Percentiles rank a stretch among this genome's conserved stretches.
These are phyloP conservation scores for Cytospora leucostoma DNA, from an alignment of 2,329 filamentous ascomycete species.

Conservation along the genomic window DNA sequence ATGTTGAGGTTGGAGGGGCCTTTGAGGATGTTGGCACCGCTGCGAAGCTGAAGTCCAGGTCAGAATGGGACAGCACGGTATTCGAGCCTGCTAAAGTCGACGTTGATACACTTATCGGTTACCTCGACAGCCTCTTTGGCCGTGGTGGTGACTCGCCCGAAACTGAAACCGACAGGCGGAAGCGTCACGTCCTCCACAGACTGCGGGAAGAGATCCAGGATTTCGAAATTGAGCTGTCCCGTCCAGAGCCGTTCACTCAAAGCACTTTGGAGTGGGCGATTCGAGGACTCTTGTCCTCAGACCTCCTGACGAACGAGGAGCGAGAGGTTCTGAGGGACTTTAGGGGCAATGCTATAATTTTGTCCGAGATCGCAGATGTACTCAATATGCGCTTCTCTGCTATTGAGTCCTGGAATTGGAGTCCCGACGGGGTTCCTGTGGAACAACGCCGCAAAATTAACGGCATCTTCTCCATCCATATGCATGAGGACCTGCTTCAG, in stretches of 20 bases:
- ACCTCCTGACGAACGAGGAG: constrained; percentile 47
- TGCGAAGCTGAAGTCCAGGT: constrained; percentile 42
- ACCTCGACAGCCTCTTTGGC: constrained; percentile 47
- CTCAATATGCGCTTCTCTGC: constrained; percentile 53
- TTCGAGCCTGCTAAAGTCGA: constrained; percentile 45
- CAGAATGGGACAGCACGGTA: constrained; percentile 49
- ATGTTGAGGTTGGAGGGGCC: constrained; percentile 17
- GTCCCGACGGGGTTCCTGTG: constrained; percentile 41
- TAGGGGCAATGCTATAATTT: constrained; percentile 42
- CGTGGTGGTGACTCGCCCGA: constrained; percentile 17
- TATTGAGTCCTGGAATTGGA: constrained; percentile 51
- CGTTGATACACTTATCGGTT: constrained; percentile 39
- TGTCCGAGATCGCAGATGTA: constrained; percentile 53
- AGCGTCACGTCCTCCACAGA: constrained; percentile 31
- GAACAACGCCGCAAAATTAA: constrained; percentile 51
- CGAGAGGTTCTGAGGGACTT: constrained; percentile 47
- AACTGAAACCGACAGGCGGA: constrained; percentile 28
- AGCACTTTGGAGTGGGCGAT: constrained; percentile 43
- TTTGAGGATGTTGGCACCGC: constrained; percentile 46
- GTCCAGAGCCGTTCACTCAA: constrained; percentile 40
- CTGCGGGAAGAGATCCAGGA: constrained; percentile 34
- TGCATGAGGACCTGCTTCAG: constrained; percentile 55
- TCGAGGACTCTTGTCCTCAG: constrained; percentile 45
- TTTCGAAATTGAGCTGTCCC: constrained; percentile 37
- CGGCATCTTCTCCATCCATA: constrained; percentile 51